Evolutionary conservation across 2,329 filamentous ascomycete species (phyloP), one percentile per base, ranked within the genome.

Genomic region (Pezicula carpinea): DNA sequence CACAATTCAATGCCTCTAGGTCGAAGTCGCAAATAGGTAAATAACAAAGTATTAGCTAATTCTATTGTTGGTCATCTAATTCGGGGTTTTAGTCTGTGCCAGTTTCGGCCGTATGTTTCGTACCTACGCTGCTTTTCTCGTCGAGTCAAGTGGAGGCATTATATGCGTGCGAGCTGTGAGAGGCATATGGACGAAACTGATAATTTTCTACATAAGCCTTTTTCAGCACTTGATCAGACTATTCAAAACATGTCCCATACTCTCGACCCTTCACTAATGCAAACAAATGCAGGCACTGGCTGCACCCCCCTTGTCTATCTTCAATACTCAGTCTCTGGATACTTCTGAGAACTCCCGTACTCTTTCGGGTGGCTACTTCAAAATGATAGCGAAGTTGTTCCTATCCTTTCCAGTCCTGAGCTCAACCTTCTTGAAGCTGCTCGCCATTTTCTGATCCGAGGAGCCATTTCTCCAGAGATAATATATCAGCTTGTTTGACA

Each of bases 351-450:
- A 34, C 1, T 22, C 5, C 18, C 19, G 22, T 15, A 5, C 14
- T 18, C 57, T 29, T 8, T 29, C 26, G 26, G 13, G 26, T 29
- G 26, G 10, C 26, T 55, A 66, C 41, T 69, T 71, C 50, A 96
- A 65, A 14, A 89, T 77, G 57, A 97, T 83, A 13, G 87, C 82
- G 66, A 97, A 99, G 62, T 99, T 97, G 68, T 99, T 99, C 64
- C 90, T 81, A 19, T 74, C 78, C 44, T 74, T 72, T 10, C 91
- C 91, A 18, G 88, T 77, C 51, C 87, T 84, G 34, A 96, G 65
- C 63, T 93, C 85, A 51, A 79, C 77, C 68, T 97, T 97, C 50
- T 74, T 74, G 61, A 85, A 87, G 11, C 61, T 62, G 42, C 54
- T 57, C 41, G 52, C 52, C 60, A 5, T 58, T 59, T 48, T 56